These are phyloP conservation scores for Ceratorhiza oryzae-sativae DNA, from an alignment of 1,284 basidiomycete species.

Conservation along the genomic window DNA sequence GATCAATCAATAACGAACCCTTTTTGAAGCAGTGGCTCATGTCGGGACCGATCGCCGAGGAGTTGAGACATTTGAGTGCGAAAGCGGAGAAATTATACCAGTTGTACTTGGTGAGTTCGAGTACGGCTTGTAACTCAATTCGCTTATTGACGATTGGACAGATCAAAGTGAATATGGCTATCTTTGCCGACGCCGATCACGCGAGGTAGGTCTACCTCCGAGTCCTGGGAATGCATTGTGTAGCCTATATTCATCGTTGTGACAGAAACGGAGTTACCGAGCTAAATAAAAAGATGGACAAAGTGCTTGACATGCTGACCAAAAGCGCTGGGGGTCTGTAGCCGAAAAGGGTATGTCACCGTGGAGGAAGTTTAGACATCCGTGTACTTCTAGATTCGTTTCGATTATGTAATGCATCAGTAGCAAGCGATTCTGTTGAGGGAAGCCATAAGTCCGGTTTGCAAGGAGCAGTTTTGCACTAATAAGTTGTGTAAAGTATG, in stretches of 20 bases:
- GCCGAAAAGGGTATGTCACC: background rate
- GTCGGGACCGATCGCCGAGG: slow-evolving; percentile 4
- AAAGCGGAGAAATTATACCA: slow-evolving; percentile 33
- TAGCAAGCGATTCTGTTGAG: too few relatives aligned
- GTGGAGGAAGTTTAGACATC: too few relatives aligned
- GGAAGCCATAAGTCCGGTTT: too few relatives aligned
- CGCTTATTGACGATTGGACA: background rate
- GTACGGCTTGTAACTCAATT: background rate
- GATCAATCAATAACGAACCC: slow-evolving; percentile 30
- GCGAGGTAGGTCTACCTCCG: background rate
- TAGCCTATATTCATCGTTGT: background rate
- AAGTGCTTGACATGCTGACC: slow-evolving; percentile 6
- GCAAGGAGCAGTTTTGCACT: too few relatives aligned
- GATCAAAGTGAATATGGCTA: slow-evolving; percentile 34
- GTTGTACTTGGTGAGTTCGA: slow-evolving; percentile 25
- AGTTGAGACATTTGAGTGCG: slow-evolving; percentile 18
- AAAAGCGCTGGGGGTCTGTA: background rate
- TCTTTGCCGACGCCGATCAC: slow-evolving; percentile 17
- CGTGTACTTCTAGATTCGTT: too few relatives aligned
- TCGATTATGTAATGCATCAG: too few relatives aligned
- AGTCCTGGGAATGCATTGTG: background rate
- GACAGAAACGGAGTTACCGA: slow-evolving; percentile 2
- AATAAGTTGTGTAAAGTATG: too few relatives aligned
- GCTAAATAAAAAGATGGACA: slow-evolving; percentile 29
- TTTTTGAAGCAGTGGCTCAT: slow-evolving; percentile 30